phyloP scores from a whole-genome alignment of 192 early-diverging fungal genomes.

The Tieghemiomyces parasiticus region DNA sequence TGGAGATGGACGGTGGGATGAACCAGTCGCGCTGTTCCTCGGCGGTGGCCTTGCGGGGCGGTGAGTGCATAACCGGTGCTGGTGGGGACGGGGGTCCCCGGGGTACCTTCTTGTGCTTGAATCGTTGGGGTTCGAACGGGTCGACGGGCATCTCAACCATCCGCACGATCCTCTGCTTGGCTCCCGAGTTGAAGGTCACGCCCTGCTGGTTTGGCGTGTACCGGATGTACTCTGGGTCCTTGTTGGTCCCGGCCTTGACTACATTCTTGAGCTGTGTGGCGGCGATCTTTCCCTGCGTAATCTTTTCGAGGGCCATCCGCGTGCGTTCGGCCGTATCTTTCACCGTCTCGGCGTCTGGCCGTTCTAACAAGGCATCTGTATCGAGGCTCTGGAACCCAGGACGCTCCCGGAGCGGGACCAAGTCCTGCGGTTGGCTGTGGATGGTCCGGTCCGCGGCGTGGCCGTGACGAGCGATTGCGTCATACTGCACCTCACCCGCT shows the following conservation, averaged over 20 bases:
- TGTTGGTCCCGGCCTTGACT: slow-evolving; percentile 25
- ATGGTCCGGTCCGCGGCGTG: slow-evolving; percentile 50
- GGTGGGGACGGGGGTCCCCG: slow-evolving; percentile 77
- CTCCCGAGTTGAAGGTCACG: slow-evolving; percentile 51
- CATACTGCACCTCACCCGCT: slow-evolving; percentile 79
- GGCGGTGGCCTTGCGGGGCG: slow-evolving; percentile 88
- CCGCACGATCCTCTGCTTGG: slow-evolving; percentile 76
- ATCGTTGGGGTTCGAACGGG: slow-evolving; percentile 90
- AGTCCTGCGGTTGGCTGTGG: slow-evolving; percentile 70
- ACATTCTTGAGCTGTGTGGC: slow-evolving; percentile 42
- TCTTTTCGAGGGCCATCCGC: slow-evolving; percentile 73
- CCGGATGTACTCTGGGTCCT: slow-evolving; percentile 69
- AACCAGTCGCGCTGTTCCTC: slow-evolving; percentile 96
- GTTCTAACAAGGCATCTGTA: slow-evolving; percentile 42
- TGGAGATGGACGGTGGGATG: slow-evolving; percentile 97
- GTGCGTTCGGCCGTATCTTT: slow-evolving; percentile 77
- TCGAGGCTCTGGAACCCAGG: slow-evolving; percentile 44
- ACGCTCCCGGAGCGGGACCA: slow-evolving; percentile 55
- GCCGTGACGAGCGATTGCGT: slow-evolving; percentile 73
- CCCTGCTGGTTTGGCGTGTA: slow-evolving; percentile 78
- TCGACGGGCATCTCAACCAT: slow-evolving; percentile 92
- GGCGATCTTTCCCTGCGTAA: slow-evolving; percentile 59
- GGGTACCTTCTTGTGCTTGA: slow-evolving; percentile 85
- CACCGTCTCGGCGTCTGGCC: slow-evolving; percentile 68
- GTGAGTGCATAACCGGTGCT: slow-evolving; percentile 95